Evolutionary conservation across 768 basidiomycete genomes (phyloP).

Genomic region (Dendrothele bispora): DNA sequence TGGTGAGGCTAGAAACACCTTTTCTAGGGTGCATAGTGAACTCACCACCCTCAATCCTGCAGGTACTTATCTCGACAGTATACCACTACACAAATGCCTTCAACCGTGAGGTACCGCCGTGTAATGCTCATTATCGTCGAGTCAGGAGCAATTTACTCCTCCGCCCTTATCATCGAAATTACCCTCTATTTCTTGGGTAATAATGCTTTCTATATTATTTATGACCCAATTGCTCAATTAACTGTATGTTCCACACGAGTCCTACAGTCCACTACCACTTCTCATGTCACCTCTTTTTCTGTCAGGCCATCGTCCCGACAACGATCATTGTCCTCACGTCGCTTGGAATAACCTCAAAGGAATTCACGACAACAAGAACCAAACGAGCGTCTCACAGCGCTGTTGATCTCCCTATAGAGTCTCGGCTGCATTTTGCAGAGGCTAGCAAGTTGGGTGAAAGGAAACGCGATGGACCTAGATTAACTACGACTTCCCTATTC

Average conservation of each 20-base stretch:
- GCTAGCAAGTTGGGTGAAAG: too few species aligned
- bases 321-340: constrained; percentile 29
- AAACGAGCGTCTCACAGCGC: too few species aligned
- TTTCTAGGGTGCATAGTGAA: too few species aligned
- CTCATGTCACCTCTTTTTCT: not conserved
- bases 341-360: constrained; percentile 24
- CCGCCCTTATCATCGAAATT: constrained; percentile 31
- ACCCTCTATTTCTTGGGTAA: constrained; percentile 31
- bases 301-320: constrained; percentile 28
- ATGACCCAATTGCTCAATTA: constrained; percentile 29
- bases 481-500: too few species aligned
- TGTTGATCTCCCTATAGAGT: too few species aligned
- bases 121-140: constrained; percentile 29
- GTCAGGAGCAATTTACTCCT: constrained; percentile 31
- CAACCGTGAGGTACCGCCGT: constrained; percentile 20
- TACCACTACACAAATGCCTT: too few species aligned
- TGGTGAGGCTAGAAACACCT: too few species aligned
- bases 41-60: too few species aligned
- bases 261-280: not conserved
- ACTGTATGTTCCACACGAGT: not conserved
- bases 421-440: constrained; percentile 9
- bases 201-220: constrained; percentile 36
- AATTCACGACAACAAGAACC: too few species aligned
- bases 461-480: too few species aligned
- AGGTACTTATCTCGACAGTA: too few species aligned